phyloP scores from a whole-genome alignment of 768 basidiomycete genomes.

The Naganishia antarctica region DNA sequence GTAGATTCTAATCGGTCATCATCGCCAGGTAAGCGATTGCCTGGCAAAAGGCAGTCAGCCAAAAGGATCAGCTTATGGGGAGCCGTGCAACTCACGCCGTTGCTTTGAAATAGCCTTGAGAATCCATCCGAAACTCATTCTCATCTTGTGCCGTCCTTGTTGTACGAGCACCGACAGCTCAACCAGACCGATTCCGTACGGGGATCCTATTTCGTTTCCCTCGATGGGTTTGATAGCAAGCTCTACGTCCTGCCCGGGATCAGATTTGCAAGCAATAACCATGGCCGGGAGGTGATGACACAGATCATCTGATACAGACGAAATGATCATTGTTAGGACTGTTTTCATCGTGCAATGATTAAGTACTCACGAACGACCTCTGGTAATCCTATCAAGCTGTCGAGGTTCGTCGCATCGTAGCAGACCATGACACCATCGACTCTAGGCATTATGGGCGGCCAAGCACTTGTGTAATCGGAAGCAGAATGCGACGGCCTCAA shows the following conservation, averaged over 20 bases:
- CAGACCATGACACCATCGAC: constrained; percentile 79
- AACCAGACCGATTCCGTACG: constrained; percentile 71
- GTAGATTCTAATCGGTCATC: too few relatives aligned
- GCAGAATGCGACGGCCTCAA: constrained; percentile 26
- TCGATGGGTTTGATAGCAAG: constrained; percentile 45
- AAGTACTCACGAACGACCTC: constrained; percentile 64
- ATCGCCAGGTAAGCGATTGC: not conserved
- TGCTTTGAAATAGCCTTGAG: constrained; percentile 33
- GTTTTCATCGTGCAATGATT: constrained; percentile 10
- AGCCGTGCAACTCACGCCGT: not conserved
- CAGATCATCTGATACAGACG: constrained; percentile 52
- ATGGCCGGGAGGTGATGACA: constrained; percentile 60
- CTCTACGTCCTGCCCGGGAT: constrained; percentile 52
- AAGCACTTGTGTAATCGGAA: constrained; percentile 32
- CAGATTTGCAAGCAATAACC: constrained; percentile 82
- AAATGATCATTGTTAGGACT: not conserved
- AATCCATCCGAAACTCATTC: constrained; percentile 49
- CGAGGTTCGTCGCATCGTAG: constrained; percentile 65
- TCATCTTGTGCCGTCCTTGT: constrained; percentile 66
- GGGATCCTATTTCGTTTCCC: constrained; percentile 53
- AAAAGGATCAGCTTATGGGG: too few relatives aligned
- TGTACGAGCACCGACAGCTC: constrained; percentile 62
- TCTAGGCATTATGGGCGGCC: constrained; percentile 59
- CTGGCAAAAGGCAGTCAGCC: not conserved
- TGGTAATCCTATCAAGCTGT: constrained; percentile 65